Evolutionary conservation across 192 early-diverging fungal species (phyloP).

Genomic region (Backusella sp.): DNA sequence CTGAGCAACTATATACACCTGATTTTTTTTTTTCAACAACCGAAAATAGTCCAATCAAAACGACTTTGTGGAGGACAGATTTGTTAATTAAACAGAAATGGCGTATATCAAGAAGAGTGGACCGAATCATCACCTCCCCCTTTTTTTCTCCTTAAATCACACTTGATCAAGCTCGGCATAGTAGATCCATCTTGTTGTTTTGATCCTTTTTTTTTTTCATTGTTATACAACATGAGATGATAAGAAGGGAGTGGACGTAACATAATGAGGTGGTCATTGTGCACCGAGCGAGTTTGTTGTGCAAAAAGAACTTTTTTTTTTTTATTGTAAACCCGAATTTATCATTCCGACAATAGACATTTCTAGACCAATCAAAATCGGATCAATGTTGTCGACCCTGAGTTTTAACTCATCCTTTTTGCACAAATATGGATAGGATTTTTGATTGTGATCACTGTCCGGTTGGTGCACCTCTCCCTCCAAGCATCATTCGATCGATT

Average conservation of each 20-base stretch:
- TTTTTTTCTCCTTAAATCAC: neutral
- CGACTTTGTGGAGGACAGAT: neutral
- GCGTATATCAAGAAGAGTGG: neutral
- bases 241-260: neutral
- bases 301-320: no score
- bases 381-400: no score
- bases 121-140: neutral
- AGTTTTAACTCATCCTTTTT: no score
- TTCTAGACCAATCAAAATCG: no score
- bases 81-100: slow-evolving; percentile 1
- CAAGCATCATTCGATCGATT: no score
- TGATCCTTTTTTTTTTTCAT: neutral
- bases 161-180: neutral
- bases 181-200: neutral
- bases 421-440: no score
- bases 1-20: neutral
- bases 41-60: neutral
- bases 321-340: no score
- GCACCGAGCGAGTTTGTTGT: no score
- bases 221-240: neutral
- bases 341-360: no score
- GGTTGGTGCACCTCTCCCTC: no score
- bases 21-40: slow-evolving; percentile 2
- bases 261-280: neutral
- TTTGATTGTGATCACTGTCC: no score